Base-by-base conservation (phyloP, 2,329 filamentous ascomycete species). In the Colletotrichum horii region DNA sequence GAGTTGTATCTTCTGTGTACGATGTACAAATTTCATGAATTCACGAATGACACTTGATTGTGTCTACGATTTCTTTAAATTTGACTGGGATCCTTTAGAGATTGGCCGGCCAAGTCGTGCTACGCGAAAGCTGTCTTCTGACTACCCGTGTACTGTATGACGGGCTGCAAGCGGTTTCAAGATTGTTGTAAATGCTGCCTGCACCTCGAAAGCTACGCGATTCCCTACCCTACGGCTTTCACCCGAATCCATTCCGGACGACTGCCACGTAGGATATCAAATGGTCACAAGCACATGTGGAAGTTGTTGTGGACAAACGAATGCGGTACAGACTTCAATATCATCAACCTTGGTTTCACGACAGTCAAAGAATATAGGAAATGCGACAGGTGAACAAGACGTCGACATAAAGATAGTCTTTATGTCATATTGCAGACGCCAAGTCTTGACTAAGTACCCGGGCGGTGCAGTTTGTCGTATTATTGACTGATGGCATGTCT, bases 11-110 rank as follows among this genome's bases (percentile, higher is more conserved):
- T 70, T 72, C 52, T 66, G 69, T 70, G 69, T 70, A 74, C 48
- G 48, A 66, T 75, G 67, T 77, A 77, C 60, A 76, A 77, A 75
- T 75, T 69, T 69, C 30, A 76, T 52, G 74, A 77, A 61, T 75
- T 74, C 69, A 77, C 52, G 74, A 77, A 68, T 60, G 66, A 55
- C n/a, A 67, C 9, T 30, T 22, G 34, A 28, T 34, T 58, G 19
- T 26, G 22, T 19, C 30, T 15, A 19, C 14, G 22, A 8, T 24
- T 55, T 66, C 43, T 55, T 30, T 26, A 8, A 24, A 9, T 16
- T 58, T 38, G 22, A n/a, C 19, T 3, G 28, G 7, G 11, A 16
- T 62, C 14, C 15, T 22, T 38, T 6, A 26, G 15, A 22, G 34
- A 8, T 30, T 66, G 64, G 43, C 43, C 38, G 38, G 38, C 11